Evolutionary conservation across 768 basidiomycete genomes (phyloP), one percentile per base, ranked within the genome.

Genomic region (Agrocybe pediades): DNA sequence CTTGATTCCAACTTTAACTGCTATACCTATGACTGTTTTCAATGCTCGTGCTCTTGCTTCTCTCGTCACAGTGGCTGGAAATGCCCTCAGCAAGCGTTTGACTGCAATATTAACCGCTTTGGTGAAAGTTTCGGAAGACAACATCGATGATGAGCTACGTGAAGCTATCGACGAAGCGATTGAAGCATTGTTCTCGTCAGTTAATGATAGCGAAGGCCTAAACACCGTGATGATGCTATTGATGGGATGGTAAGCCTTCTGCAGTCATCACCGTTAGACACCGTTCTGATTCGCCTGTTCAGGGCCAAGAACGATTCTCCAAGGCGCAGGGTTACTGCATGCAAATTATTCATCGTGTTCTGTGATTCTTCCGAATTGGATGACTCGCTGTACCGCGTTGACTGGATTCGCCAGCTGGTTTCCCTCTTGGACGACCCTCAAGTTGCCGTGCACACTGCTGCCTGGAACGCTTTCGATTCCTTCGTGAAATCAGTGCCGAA

Each of bases 331-430:
- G 84, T 88, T 46, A 92, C 84, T 51, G 88, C 90, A 2, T 90
- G 88, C 72, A 74, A 81, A 26, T 73, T 95, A 41, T 92, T 98
- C 68, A 74, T 84, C 2, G 74, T 80, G 1, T 95, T 98, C 74
- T 97, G 94, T 65, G 85, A 92, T 59, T 87, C 82, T 43, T 88
- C 91, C 3, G 81, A 87, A 33, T 76, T 92, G 36, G 96, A 98
- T 65, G 80, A 84, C 0, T 86, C 90, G 0, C 68, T 94, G 20
- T 98, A 98, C 71, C 86, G 90, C 17, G 74, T 95, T 57, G 97
- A 98, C 68, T 98, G 96, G 95, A 83, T 98, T 50, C 86, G 95
- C 7, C 92, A 94, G 58, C 79, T 98, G 15, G 75, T 98, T 6
- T 82, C 92, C 0, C 71, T 89, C 2, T 77, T 97, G 45, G 95